Base-by-base conservation (phyloP, 768 basidiomycete genomes). In the Russula ochroleuca region DNA sequence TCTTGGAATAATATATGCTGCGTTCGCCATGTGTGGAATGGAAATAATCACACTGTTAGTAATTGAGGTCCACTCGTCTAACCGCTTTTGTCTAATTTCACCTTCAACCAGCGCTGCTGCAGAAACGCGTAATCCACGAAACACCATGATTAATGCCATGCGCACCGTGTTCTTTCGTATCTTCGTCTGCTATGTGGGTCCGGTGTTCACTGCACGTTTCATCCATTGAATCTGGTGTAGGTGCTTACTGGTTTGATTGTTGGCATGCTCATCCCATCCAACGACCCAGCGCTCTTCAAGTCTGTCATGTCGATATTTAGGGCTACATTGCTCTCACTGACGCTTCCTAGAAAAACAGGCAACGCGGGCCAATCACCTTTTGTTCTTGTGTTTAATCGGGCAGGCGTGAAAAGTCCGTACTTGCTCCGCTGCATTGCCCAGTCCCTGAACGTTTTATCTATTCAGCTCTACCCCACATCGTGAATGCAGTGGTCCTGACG, bases 211-310 rank as follows among this genome's bases (percentile, higher is more conserved):
- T 37, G 3, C 17, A 23, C 8, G 15, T 43, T 43, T 61, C 38
- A 23, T 43, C 3, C 38, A 57, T 52, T 53, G 51, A 57, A 19
- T 5, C 33, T 6, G 19, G 45, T 23, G 40, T 38, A 68, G 67
- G 50, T 68, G 21, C 53, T 68, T 37, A 68, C 67, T 6, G 50
- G 65, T 10, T 59, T 68, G 35, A 37, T 68, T 33, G 45, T 68
- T 47, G 67, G 67, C 28, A 66, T 68, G 67, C 65, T 68, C 25
- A 59, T 68, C 17, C 64, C 67, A 21, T 68, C 65, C n/a, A 68
- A 68, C 33, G 67, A 68, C 43, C 65, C 67, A 11, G 49, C 19
- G 1, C 60, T 68, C 41, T 62, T 68, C 52, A 68, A 50, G 67
- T 68, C 35, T 17, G 67, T 55, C 31, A 5, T 51, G 7, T 49